Evolutionary conservation across 306 rosid species (phyloP), one percentile per base, ranked within the genome.

Genomic region (Cucumis melo): DNA sequence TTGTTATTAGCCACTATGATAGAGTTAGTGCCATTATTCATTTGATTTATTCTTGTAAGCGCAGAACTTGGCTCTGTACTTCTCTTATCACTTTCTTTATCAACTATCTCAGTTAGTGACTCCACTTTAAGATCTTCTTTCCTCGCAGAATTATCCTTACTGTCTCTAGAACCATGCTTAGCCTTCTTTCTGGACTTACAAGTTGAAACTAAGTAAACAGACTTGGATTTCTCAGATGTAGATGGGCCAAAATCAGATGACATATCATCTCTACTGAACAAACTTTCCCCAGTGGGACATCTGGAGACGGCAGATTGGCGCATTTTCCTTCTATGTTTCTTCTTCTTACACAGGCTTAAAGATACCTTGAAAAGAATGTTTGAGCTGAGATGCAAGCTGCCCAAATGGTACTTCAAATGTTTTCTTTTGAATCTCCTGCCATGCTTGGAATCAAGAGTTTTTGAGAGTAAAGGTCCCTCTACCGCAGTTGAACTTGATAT

Each of bases 231-330:
- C 51, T 82, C 88, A 56, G 85, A 65, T 29, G 86, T 91, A 76
- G 91, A 90, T 64, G 93, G 92, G 72, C 82, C 88, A 54, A 54
- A n/a, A 75, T 85, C 90, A 51, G 91, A 83, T 61, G 81, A 76
- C 20, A 55, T 29, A 78, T 79, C 55, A 72, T 61, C 58, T 54
- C 62, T 83, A 51, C 80, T 20, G 59, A 79, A 80, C 60, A 72
- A 72, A 15, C 59, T 71, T 54, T 58, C 84, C 68, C 81, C 88
- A 11, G 51, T 51, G 38, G 46, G 77, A 73, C 19, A 74, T 78
- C 80, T 87, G 67, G 60, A 23, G 62, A 75, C 83, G 53, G 51
- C 41, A 71, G 24, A 16, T 14, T 0, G 78, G 68, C 41, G 44
- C 58, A 82, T 90, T 53, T 80, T 72, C 82, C 86, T 92, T 85